A percentile compares a stretch with the other conserved stretches of the same genome.
phyloP scores from a whole-genome alignment of 202 grass and related monocot species.

The Saccharum hybrid region DNA sequence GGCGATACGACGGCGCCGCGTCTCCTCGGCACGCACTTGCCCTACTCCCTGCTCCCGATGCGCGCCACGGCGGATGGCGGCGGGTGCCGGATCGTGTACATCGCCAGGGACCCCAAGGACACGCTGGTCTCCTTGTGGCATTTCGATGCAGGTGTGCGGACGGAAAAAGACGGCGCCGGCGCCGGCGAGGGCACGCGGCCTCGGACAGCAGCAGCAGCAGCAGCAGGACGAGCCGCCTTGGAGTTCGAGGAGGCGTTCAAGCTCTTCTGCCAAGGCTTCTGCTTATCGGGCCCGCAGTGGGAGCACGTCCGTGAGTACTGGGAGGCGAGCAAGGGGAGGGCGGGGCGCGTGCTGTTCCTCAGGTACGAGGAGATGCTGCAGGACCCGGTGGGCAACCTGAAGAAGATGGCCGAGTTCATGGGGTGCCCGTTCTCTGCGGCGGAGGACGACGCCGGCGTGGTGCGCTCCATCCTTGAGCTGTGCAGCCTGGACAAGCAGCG shows the following conservation, averaged over 20 bases:
- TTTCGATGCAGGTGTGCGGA: neutral
- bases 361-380: slow-evolving; percentile 39
- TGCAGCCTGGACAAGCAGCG: slow-evolving; percentile 42
- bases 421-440: slow-evolving; percentile 36
- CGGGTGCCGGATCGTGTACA: slow-evolving; percentile 33
- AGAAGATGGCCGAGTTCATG: slow-evolving; percentile 51
- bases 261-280: neutral
- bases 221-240: too few relatives aligned
- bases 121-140: slow-evolving; percentile 4
- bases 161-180: too few relatives aligned
- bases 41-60: slow-evolving; percentile 23
- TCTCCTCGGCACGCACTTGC: slow-evolving; percentile 29
- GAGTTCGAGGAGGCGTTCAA: neutral
- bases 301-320: slow-evolving; percentile 35
- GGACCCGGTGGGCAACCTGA: neutral
- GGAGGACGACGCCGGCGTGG: slow-evolving; percentile 43
- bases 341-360: slow-evolving; percentile 31
- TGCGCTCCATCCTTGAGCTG: slow-evolving; percentile 26
- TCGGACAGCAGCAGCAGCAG: neutral
- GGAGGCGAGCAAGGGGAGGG: neutral
- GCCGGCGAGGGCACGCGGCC: too few relatives aligned
- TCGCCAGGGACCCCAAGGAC: neutral
- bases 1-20: neutral
- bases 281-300: neutral
- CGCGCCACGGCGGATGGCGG: neutral